Conservation (phyloP, 2,329 filamentous ascomycete species). For the Fusarium mangiferae region DNA sequence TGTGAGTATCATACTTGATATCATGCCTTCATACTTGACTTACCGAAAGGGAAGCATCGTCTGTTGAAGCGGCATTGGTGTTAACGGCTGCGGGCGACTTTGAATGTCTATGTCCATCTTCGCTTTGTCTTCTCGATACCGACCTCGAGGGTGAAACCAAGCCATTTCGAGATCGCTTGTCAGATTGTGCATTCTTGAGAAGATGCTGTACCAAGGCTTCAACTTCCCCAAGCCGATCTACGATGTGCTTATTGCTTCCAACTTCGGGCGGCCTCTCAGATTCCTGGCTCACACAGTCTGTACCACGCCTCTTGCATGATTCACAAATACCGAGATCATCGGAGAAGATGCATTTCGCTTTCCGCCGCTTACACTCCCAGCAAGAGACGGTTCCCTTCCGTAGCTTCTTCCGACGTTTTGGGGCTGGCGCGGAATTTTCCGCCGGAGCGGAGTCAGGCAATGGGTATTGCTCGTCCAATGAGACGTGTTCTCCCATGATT, state of each 20-base stretch:
- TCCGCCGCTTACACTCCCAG: constrained; percentile 68
- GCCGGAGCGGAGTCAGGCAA: not conserved
- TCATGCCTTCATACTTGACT: not conserved
- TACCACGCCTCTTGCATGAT: constrained; percentile 57
- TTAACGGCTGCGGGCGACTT: not conserved
- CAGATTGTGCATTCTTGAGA: constrained; percentile 11
- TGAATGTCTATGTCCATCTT: not conserved
- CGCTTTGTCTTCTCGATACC: not conserved
- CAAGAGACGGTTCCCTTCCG: constrained; percentile 68
- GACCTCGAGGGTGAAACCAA: not conserved
- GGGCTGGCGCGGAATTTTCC: not conserved
- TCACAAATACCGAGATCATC: constrained; percentile 53
- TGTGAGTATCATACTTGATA: not conserved
- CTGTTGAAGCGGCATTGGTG: not conserved
- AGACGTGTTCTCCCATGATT: constrained; percentile 16
- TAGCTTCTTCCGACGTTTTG: constrained; percentile 46
- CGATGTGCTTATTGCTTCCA: constrained; percentile 29
- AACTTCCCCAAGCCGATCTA: constrained; percentile 49
- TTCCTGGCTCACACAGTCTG: constrained; percentile 60
- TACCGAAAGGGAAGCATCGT: not conserved
- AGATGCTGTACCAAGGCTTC: constrained; percentile 50
- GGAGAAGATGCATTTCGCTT: constrained; percentile 61
- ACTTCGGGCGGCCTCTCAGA: constrained; percentile 45
- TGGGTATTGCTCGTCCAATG: not conserved
- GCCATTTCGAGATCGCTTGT: not conserved